phyloP scores from a whole-genome alignment of 805 yeast species.

The Candida lessepsii region DNA sequence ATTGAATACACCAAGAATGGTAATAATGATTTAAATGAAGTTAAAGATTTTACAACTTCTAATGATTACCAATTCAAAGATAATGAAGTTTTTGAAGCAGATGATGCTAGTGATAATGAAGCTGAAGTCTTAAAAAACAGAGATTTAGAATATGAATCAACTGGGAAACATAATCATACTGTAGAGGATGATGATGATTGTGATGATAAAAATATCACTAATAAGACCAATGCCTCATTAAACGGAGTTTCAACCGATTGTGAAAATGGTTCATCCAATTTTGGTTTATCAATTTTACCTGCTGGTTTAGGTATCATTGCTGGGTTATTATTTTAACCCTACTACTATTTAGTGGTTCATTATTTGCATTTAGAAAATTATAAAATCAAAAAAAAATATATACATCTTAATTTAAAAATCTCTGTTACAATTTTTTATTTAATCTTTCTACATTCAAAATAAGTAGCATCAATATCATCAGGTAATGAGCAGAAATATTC shows the following conservation, averaged over 20 bases:
- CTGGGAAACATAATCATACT: constrained; percentile 9
- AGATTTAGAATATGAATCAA: constrained; percentile 3
- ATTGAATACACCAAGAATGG: constrained; percentile 17
- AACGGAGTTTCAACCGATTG: constrained; percentile 12
- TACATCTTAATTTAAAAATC: background rate
- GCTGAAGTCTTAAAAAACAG: constrained; percentile 3
- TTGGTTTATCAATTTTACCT: constrained; percentile 2
- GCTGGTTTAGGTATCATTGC: constrained; percentile 6
- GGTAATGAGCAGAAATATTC: constrained; percentile 53
- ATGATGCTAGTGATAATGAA: too few relatives aligned
- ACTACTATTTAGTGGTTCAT: too few relatives aligned
- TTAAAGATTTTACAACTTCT: constrained; percentile 10
- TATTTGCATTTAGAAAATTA: constrained; percentile 4
- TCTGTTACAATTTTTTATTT: constrained; percentile 2
- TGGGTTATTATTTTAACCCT: constrained; percentile 9
- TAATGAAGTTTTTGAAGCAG: constrained; percentile 13
- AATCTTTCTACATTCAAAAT: constrained; percentile 50
- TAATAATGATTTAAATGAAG: constrained; percentile 12
- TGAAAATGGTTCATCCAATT: constrained; percentile 11
- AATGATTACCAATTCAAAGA: constrained; percentile 8
- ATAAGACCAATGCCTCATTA: constrained; percentile 13
- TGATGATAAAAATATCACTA: constrained; percentile 10
- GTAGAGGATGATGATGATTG: constrained; percentile 11
- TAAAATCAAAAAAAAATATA: constrained; percentile 7
- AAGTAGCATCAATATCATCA: constrained; percentile 47